Evolutionary conservation across 2,329 filamentous ascomycete genomes (phyloP).

Genomic region (Diaporthe ilicicola): DNA sequence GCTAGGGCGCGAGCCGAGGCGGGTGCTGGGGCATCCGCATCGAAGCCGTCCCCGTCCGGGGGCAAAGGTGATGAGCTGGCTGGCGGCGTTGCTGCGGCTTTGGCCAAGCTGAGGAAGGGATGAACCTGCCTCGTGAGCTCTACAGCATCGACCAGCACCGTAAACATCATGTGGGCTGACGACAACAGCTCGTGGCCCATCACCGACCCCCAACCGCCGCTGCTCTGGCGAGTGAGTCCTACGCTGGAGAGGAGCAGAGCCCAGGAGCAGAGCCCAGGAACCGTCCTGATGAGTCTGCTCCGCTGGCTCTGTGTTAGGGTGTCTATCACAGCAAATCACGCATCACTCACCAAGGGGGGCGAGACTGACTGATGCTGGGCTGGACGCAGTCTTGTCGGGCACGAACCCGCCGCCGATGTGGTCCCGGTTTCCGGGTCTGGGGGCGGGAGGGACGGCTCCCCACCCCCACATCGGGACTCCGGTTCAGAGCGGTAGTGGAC

Average conservation of each 20-base stretch:
- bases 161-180: too few relatives aligned
- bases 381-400: not conserved
- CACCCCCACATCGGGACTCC: conserved; percentile 17
- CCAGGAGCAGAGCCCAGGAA: not conserved
- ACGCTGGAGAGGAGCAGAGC: not conserved
- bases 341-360: not conserved
- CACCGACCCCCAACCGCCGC: too few relatives aligned
- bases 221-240: not conserved
- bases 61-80: conserved; percentile 55
- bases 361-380: not conserved
- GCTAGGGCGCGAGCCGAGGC: conserved; percentile 35
- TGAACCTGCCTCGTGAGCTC: not conserved
- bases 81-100: conserved; percentile 67
- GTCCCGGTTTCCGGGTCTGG: not conserved
- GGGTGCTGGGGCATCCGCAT: conserved; percentile 31
- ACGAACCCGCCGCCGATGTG: not conserved
- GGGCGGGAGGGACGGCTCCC: not conserved
- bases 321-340: not conserved
- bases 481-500: not conserved
- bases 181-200: not conserved
- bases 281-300: not conserved
- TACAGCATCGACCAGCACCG: not conserved
- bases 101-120: conserved; percentile 65
- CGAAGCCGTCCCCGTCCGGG: conserved; percentile 20
- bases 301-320: not conserved